A percentile compares a stretch with the other conserved stretches of the same genome.
phyloP scores from a whole-genome alignment of 2,329 filamentous ascomycete species.

The Exophiala xenobiotica region DNA sequence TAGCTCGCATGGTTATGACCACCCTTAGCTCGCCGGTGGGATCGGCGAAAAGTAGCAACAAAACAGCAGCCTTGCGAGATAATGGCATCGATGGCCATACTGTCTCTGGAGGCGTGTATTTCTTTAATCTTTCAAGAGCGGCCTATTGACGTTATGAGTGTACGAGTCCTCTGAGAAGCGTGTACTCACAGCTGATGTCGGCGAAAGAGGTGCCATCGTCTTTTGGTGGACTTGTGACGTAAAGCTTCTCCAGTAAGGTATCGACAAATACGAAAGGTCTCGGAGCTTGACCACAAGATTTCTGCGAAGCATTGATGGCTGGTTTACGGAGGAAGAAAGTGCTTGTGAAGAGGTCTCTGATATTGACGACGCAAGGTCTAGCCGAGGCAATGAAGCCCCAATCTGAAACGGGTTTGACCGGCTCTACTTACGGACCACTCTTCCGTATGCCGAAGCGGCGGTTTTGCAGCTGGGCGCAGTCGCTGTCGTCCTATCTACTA shows the following conservation, averaged over 20 bases:
- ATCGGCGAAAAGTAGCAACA: conserved; percentile 86
- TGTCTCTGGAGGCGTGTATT: conserved; percentile 58
- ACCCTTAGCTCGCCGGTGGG: conserved; percentile 71
- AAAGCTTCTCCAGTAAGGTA: conserved; percentile 7
- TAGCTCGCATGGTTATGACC: conserved; percentile 62
- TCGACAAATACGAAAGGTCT: neutral
- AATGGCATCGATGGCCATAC: conserved; percentile 58
- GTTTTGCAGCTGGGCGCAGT: too few relatives aligned
- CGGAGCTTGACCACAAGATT: conserved; percentile 1
- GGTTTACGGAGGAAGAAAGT: neutral
- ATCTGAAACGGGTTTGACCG: too few relatives aligned
- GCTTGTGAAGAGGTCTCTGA: neutral
- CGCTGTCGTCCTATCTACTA: too few relatives aligned
- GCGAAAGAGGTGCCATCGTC: conserved; percentile 26
- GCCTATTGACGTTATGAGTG: conserved; percentile 34
- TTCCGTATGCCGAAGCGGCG: too few relatives aligned
- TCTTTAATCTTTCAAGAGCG: conserved; percentile 57
- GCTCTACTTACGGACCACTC: too few relatives aligned
- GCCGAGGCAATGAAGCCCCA: conserved; percentile 4
- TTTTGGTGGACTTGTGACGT: conserved; percentile 10
- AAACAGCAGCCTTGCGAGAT: conserved; percentile 74
- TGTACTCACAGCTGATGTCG: conserved; percentile 23
- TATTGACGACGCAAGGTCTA: neutral
- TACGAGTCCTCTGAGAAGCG: neutral
- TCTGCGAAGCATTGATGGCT: conserved; percentile 12